Evolutionary conservation across 805 yeast species (phyloP).

Genomic region (Candida ulmi): DNA sequence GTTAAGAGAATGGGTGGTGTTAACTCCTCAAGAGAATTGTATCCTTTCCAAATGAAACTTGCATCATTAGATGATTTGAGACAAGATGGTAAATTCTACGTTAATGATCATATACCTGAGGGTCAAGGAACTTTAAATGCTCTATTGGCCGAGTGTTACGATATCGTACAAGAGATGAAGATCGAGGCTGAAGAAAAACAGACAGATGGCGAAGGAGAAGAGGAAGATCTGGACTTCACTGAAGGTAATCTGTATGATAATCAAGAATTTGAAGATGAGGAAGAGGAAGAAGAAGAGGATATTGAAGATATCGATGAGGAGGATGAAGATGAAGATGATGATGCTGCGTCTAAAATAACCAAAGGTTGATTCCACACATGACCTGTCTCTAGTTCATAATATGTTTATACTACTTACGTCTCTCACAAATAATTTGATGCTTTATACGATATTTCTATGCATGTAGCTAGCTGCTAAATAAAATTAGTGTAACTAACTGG

Average conservation of each 20-base stretch:
- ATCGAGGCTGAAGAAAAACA: slow-evolving; percentile 65
- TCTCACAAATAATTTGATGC: too few species aligned
- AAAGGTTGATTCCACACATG: too few species aligned
- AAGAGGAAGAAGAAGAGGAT: slow-evolving; percentile 26
- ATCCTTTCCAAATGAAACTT: slow-evolving; percentile 93
- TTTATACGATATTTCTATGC: too few species aligned
- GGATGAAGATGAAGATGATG: slow-evolving; percentile 22
- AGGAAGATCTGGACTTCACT: slow-evolving; percentile 18
- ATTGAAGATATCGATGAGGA: slow-evolving; percentile 32
- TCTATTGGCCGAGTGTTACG: slow-evolving; percentile 88
- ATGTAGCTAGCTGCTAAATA: too few species aligned
- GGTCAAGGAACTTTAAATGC: slow-evolving; percentile 97
- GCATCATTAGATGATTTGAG: slow-evolving; percentile 85
- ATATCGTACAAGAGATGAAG: slow-evolving; percentile 84
- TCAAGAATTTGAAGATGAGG: slow-evolving; percentile 26
- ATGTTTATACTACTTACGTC: too few species aligned
- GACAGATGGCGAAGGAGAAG: slow-evolving; percentile 21
- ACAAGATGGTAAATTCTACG: slow-evolving; percentile 86
- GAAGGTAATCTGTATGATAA: slow-evolving; percentile 12
- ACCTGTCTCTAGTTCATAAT: too few species aligned
- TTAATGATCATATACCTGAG: slow-evolving; percentile 87
- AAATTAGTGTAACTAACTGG: too few species aligned
- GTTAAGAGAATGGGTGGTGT: slow-evolving; percentile 91
- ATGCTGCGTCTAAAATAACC: slow-evolving; percentile 29
- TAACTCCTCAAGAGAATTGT: slow-evolving; percentile 79